These are phyloP conservation scores for Komagataella phaffii DNA, from an alignment of 805 yeast genomes.

Conservation along the genomic window DNA sequence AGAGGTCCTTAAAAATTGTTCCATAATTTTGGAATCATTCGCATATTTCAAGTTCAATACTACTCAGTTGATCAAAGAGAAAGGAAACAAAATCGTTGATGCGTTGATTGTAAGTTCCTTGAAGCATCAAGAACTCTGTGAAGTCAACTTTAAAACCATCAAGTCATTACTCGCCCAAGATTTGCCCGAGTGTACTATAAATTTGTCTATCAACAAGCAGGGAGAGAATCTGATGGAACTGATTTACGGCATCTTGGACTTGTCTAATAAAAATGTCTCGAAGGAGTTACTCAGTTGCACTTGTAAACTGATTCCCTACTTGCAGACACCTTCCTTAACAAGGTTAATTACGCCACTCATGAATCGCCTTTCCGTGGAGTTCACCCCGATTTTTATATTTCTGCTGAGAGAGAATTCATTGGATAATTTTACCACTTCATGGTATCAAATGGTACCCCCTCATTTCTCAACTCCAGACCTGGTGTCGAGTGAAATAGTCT, in stretches of 20 bases:
- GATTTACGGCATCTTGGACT: slow-evolving; percentile 6
- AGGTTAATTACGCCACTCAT: slow-evolving; percentile 10
- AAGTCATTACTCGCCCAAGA: slow-evolving; percentile 10
- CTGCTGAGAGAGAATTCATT: slow-evolving; percentile 4
- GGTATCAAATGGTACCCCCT: slow-evolving; percentile 6
- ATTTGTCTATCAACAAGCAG: slow-evolving; percentile 3
- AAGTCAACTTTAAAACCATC: slow-evolving; percentile 13
- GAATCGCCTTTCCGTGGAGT: slow-evolving; percentile 8
- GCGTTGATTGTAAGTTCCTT: slow-evolving; percentile 10
- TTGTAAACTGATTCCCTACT: slow-evolving; percentile 13
- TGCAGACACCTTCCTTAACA: slow-evolving; percentile 5
- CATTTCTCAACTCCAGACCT: slow-evolving; percentile 8
- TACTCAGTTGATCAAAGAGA: slow-evolving; percentile 6
- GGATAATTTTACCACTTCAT: not conserved
- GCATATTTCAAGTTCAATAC: slow-evolving; percentile 11
- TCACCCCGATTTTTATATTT: slow-evolving; percentile 11
- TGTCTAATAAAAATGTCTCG: slow-evolving; percentile 1
- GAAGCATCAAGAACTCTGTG: slow-evolving; percentile 9
- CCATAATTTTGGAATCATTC: slow-evolving; percentile 15
- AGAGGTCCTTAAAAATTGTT: slow-evolving; percentile 8
- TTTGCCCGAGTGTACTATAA: slow-evolving; percentile 7
- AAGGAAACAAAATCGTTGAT: slow-evolving; percentile 4
- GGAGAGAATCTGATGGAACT: slow-evolving; percentile 7
- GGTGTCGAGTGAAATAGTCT: slow-evolving; percentile 10
- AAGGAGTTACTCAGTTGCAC: slow-evolving; percentile 9